Evolutionary conservation across 139 green algal genomes (phyloP).

Genomic region (Limnomonas spitsbergensis): DNA sequence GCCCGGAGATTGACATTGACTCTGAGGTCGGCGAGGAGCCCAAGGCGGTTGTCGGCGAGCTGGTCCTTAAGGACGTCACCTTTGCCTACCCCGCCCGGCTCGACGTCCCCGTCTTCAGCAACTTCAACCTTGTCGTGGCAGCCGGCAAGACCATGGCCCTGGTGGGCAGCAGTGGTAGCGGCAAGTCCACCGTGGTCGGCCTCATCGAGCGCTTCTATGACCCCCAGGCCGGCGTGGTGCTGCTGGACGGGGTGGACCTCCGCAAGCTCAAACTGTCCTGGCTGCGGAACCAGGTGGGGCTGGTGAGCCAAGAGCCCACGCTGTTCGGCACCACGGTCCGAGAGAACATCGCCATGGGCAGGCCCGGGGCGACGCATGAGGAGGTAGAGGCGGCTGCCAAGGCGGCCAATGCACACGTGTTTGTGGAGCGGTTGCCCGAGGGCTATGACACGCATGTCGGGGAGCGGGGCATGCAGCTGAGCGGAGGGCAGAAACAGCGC

Average conservation of each 20-base stretch:
- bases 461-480: slow-evolving; percentile 44
- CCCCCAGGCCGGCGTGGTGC: slow-evolving; percentile 33
- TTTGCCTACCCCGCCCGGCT: slow-evolving; percentile 68
- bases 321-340: slow-evolving; percentile 82
- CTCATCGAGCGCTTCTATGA: slow-evolving; percentile 80
- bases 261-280: slow-evolving; percentile 64
- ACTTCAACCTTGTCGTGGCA: slow-evolving; percentile 59
- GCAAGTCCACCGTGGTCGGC: slow-evolving; percentile 82
- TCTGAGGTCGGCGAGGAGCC: background rate
- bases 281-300: slow-evolving; percentile 66
- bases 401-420: slow-evolving; percentile 1
- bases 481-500: slow-evolving; percentile 77
- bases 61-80: slow-evolving; percentile 24
- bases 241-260: slow-evolving; percentile 82
- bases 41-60: background rate
- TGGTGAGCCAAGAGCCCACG: slow-evolving; percentile 87
- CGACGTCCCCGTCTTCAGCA: slow-evolving; percentile 34
- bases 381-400: slow-evolving; percentile 35
- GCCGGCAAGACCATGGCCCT: slow-evolving; percentile 80
- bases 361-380: slow-evolving; percentile 33
- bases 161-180: slow-evolving; percentile 79
- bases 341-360: slow-evolving; percentile 84
- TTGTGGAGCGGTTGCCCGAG: background rate
- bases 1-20: slow-evolving; percentile 18
- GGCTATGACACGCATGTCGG: slow-evolving; percentile 39